phyloP scores from a whole-genome alignment of 495 filamentous ascomycete species.

The Parathielavia appendiculata region DNA sequence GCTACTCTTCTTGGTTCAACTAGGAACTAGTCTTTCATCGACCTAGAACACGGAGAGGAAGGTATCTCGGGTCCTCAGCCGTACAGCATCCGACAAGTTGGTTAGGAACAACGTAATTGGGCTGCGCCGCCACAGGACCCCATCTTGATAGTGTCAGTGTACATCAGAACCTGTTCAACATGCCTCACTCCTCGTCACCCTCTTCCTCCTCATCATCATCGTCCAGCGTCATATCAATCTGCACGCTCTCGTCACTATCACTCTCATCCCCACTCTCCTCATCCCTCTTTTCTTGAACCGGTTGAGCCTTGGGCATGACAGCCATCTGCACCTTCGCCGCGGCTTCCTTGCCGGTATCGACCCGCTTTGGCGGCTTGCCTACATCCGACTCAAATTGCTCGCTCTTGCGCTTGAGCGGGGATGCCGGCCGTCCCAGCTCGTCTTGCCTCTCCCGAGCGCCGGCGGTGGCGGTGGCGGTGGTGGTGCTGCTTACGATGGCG shows the following conservation, averaged over 20 bases:
- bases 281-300: conserved; percentile 6
- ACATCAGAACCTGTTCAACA: no score
- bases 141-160: no score
- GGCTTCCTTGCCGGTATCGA: conserved; percentile 5
- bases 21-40: no score
- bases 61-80: no score
- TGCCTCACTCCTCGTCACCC: no score
- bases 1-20: no score
- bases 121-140: no score
- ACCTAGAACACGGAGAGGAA: no score
- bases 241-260: conserved; percentile 29
- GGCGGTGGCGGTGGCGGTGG: background rate
- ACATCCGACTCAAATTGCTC: conserved; percentile 23
- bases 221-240: conserved; percentile 31
- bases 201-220: conserved; percentile 11
- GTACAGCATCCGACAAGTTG: no score
- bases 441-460: background rate
- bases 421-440: conserved; percentile 8
- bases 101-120: no score
- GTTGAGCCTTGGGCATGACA: conserved; percentile 9
- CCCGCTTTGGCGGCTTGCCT: conserved; percentile 12
- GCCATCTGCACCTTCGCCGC: conserved; percentile 7
- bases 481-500: background rate
- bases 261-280: conserved; percentile 22
- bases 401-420: conserved; percentile 44